Conservation (phyloP, 148 eudicot species). For the Diospyros kaki region DNA sequence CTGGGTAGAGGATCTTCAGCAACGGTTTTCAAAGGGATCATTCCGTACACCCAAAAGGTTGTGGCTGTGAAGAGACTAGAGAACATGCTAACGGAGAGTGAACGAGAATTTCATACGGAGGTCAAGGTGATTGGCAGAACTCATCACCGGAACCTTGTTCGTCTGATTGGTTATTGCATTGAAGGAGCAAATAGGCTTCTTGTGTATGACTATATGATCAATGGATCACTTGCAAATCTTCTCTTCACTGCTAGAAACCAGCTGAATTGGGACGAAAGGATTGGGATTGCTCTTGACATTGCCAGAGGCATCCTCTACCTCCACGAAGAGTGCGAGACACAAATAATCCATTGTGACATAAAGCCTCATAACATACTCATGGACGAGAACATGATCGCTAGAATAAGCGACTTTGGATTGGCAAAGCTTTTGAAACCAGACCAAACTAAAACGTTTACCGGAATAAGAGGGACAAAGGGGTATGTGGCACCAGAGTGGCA, state of each 20-base stretch:
- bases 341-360: conserved; percentile 17
- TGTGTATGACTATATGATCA: conserved; percentile 11
- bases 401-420: conserved; percentile 9
- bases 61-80: conserved; percentile 14
- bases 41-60: not conserved
- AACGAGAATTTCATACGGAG: conserved; percentile 11
- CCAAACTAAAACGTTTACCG: not conserved
- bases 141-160: conserved; percentile 12
- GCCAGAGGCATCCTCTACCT: conserved; percentile 10
- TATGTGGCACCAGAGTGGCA: conserved; percentile 16
- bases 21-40: conserved; percentile 5
- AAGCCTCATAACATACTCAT: conserved; percentile 12
- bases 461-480: conserved; percentile 6
- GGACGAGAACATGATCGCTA: not conserved
- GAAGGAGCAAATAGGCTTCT: conserved; percentile 9
- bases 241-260: not conserved
- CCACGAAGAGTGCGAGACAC: conserved; percentile 17
- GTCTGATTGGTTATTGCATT: conserved; percentile 9
- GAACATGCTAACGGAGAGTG: not conserved
- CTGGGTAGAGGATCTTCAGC: conserved; percentile 11
- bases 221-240: conserved; percentile 9
- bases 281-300: not conserved
- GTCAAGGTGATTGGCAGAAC: conserved; percentile 9
- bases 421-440: conserved; percentile 3
- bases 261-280: not conserved